A percentile compares a stretch with the other conserved stretches of the same genome.
These are phyloP conservation scores for Talaromyces albobiverticillius DNA, from an alignment of 2,329 filamentous ascomycete genomes.

Conservation along the genomic window DNA sequence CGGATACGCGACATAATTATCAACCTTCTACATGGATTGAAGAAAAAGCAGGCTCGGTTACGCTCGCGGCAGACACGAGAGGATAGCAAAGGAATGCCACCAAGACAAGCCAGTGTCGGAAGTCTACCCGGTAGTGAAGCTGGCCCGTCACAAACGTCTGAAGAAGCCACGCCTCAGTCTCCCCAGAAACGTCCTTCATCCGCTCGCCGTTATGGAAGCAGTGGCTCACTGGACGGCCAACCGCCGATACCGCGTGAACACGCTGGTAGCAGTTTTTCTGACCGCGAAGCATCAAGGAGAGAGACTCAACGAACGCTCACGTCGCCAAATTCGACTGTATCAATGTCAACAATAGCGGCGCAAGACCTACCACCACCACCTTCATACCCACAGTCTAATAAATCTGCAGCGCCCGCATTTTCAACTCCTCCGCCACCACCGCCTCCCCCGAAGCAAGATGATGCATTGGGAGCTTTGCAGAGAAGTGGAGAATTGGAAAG, in stretches of 20 bases:
- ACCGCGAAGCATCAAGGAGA: constrained; percentile 38
- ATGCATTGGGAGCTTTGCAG: constrained; percentile 86
- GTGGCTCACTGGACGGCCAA: constrained; percentile 37
- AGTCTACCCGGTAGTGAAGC: constrained; percentile 43
- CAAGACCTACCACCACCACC: constrained; percentile 73
- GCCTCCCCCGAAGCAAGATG: constrained; percentile 79
- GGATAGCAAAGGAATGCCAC: constrained; percentile 38
- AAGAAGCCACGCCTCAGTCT: constrained; percentile 30
- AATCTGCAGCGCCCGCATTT: constrained; percentile 31
- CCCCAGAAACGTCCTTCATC: constrained; percentile 32
- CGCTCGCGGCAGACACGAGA: constrained; percentile 55
- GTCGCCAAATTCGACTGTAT: constrained; percentile 19
- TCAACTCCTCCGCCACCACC: constrained; percentile 74
- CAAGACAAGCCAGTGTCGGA: constrained; percentile 45
- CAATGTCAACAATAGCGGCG: constrained; percentile 65
- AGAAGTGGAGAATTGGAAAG: constrained; percentile 89
- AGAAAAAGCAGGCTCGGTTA: constrained; percentile 92
- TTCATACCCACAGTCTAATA: constrained; percentile 61
- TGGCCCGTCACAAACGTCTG: constrained; percentile 41
- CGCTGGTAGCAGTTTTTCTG: constrained; percentile 30
- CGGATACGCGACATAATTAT: constrained; percentile 98
- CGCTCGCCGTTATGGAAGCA: constrained; percentile 37
- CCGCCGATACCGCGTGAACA: constrained; percentile 25
- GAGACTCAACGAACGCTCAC: constrained; percentile 36
- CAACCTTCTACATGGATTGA: constrained; percentile 89